Evolutionary conservation across 2,329 filamentous ascomycete species (phyloP), one percentile per base, ranked within the genome.

Genomic region (Claviceps capensis): DNA sequence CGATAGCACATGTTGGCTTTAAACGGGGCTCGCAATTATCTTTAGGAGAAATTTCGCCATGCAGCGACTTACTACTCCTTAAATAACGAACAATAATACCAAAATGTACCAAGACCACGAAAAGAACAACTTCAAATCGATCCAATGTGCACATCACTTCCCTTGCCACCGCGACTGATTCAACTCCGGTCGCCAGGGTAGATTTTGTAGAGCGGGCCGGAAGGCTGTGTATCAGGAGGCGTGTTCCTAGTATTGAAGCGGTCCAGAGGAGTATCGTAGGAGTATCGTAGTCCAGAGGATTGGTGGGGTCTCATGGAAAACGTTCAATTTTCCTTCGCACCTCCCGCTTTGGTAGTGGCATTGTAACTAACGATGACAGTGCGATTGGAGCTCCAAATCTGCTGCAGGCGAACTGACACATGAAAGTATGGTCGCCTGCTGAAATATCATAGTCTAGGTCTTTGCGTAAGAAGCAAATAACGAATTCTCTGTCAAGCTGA

Each of bases 181-280:
- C 26, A 34, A 34, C 16, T 4, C 2, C 9, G 26, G n/a, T 5
- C 16, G 43, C n/a, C 26, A 26, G 4, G 16, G 44, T 11, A 46
- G 16, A 3, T 5, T 17, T n/a, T 46, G 44, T 34, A 34, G 43
- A 30, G 14, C 16, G 23, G 43, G 26, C 43, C 14, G 43, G n/a
- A 5, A 30, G 37, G 14, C 14, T 16, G 14, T 9, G 6, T 45
- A 19, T 30, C 3, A 30, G 6, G 5, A 17, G 14, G 23, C 14
- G 23, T 44, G 42, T 17, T 44, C 19, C 2, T 3, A 23, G 23
- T 45, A 46, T 5, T 36, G 7, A 41, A 46, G 6, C 22, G 22
- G 14, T 16, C 67, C 68, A 0, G 62, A 64, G 6, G 65, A 66
- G 53, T 68, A 63, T 47, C 67, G 62, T 19, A 19, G 17, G 17